Evolutionary conservation across 2,329 filamentous ascomycete genomes (phyloP).

Genomic region (Fonsecaea multimorphosa): DNA sequence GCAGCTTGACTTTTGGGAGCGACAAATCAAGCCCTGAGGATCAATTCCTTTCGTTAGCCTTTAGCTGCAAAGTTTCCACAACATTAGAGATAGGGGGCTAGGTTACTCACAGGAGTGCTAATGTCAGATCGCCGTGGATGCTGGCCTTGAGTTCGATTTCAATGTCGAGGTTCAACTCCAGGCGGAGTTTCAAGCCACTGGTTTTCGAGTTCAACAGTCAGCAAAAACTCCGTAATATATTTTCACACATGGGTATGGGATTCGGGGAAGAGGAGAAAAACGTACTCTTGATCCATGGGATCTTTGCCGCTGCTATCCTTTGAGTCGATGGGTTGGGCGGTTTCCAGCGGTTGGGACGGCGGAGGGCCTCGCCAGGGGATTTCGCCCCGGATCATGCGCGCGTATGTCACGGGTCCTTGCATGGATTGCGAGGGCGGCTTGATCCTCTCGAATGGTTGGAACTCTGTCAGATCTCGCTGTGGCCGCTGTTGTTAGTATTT

Average conservation of each 20-base stretch:
- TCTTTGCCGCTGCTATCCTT: conserved; percentile 51
- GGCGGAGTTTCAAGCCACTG: conserved; percentile 63
- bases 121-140: conserved; percentile 81
- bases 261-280: neutral
- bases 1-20: conserved; percentile 34
- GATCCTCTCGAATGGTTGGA: conserved; percentile 62
- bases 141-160: conserved; percentile 85
- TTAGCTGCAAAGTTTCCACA: conserved; percentile 21
- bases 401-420: conserved; percentile 62
- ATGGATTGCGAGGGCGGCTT: conserved; percentile 62
- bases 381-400: conserved; percentile 60
- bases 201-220: neutral
- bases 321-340: conserved; percentile 49
- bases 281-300: conserved; percentile 50
- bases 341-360: conserved; percentile 54
- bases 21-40: conserved; percentile 36
- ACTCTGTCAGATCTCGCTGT: conserved; percentile 55
- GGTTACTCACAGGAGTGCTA: conserved; percentile 73
- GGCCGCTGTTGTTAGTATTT: neutral
- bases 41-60: conserved; percentile 37
- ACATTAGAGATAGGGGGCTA: neutral
- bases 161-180: conserved; percentile 80
- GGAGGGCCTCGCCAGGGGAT: conserved; percentile 61
- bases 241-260: neutral
- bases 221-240: neutral